Evolutionary conservation across 768 basidiomycete genomes (phyloP).

Genomic region (Paxillus ammoniavirescens): DNA sequence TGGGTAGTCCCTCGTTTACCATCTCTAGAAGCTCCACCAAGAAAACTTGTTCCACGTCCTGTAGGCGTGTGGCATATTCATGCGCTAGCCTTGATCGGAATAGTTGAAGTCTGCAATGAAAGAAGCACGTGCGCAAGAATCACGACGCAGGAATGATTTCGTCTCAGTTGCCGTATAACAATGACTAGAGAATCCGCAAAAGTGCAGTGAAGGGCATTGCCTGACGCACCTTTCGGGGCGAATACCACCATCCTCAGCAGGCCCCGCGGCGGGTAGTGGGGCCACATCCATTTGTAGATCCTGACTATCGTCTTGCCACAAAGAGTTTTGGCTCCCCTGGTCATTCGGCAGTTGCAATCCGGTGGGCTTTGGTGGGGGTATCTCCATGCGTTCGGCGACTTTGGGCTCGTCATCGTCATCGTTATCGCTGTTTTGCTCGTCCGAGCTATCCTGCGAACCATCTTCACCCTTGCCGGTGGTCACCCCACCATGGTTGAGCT

Average conservation of each 20-base stretch:
- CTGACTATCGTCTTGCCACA: conserved; percentile 68
- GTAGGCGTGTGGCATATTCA: conserved; percentile 63
- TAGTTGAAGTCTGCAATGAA: conserved; percentile 56
- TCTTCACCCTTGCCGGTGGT: conserved; percentile 52
- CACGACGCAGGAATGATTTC: neutral
- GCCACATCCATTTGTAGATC: conserved; percentile 61
- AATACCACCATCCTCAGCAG: conserved; percentile 43
- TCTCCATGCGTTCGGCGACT: conserved; percentile 48
- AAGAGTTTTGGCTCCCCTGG: conserved; percentile 47
- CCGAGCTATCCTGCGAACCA: conserved; percentile 35
- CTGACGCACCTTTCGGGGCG: conserved; percentile 57
- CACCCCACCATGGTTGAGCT: conserved; percentile 69
- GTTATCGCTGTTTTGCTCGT: conserved; percentile 48
- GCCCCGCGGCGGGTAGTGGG: conserved; percentile 35
- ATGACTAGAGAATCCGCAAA: neutral
- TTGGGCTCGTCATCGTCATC: conserved; percentile 42
- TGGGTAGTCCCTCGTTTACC: conserved; percentile 74
- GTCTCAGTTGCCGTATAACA: neutral
- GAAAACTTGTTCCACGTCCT: conserved; percentile 76
- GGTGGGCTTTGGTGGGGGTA: conserved; percentile 36
- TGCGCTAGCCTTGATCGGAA: conserved; percentile 80
- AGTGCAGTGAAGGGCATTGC: neutral
- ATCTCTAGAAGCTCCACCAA: conserved; percentile 65
- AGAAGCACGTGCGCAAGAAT: neutral
- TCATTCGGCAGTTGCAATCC: conserved; percentile 24